Evolutionary conservation across 257 asterid genomes (phyloP).

Genomic region (Linderniella brevidens): DNA sequence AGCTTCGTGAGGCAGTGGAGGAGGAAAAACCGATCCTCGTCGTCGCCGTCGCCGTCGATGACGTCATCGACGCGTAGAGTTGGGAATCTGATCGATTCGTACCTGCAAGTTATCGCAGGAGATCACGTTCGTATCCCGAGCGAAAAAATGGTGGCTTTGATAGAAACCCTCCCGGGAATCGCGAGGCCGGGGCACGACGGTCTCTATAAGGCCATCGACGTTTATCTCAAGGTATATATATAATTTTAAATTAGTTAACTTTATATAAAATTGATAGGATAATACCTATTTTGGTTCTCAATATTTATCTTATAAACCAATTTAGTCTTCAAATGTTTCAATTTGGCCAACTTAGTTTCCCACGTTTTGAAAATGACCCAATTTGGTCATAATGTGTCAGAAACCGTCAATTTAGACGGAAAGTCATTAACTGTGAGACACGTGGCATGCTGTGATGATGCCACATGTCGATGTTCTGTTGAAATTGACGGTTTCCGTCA

Average conservation of each 20-base stretch:
- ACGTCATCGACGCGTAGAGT: slow-evolving; percentile 15
- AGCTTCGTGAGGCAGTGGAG: slow-evolving; percentile 27
- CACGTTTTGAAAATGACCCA: too few species aligned
- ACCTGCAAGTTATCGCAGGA: slow-evolving; percentile 34
- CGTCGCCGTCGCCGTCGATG: slow-evolving; percentile 10
- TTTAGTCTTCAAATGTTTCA: too few species aligned
- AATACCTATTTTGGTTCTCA: too few species aligned
- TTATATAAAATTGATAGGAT: neutral
- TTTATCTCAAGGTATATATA: slow-evolving; percentile 32
- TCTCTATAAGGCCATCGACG: slow-evolving; percentile 36
- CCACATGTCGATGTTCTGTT: too few species aligned
- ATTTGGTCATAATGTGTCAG: too few species aligned
- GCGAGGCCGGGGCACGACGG: slow-evolving; percentile 37
- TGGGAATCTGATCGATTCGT: slow-evolving; percentile 32
- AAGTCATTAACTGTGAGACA: too few species aligned
- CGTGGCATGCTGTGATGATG: too few species aligned
- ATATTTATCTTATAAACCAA: too few species aligned
- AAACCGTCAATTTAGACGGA: too few species aligned
- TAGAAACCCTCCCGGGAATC: slow-evolving; percentile 32
- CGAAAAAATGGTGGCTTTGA: slow-evolving; percentile 24
- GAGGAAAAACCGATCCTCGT: slow-evolving; percentile 13
- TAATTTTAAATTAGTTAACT: neutral
- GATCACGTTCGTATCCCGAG: slow-evolving; percentile 19
- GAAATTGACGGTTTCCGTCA: too few species aligned
- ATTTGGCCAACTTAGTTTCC: too few species aligned